phyloP scores from a whole-genome alignment of 108 stramenopile species.

The Discostella pseudostelligera region DNA sequence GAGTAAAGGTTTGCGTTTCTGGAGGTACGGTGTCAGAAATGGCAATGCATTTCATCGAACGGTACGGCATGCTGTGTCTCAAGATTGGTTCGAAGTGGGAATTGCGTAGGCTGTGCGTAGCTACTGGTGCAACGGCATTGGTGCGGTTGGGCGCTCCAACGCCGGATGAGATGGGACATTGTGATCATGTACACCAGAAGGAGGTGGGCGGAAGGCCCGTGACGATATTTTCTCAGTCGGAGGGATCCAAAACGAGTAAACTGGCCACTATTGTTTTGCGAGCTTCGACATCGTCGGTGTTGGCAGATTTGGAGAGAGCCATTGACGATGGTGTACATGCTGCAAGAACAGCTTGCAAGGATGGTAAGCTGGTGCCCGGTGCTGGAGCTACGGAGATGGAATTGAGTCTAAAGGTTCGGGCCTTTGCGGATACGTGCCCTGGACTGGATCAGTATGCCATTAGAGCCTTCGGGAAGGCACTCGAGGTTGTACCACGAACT shows the following conservation, averaged over 20 bases:
- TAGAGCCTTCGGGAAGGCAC: slow-evolving; percentile 94
- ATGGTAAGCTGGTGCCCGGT: slow-evolving; percentile 91
- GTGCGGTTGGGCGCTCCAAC: slow-evolving; percentile 95
- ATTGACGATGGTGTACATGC: slow-evolving; percentile 96
- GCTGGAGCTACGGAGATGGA: slow-evolving; percentile 96
- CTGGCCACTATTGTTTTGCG: slow-evolving; percentile 94
- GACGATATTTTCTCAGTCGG: slow-evolving; percentile 84
- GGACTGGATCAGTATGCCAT: slow-evolving; percentile 99
- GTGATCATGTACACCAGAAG: slow-evolving; percentile 68
- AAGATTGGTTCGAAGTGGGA: slow-evolving; percentile 97
- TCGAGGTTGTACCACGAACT: slow-evolving; percentile 94
- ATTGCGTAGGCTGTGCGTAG: slow-evolving; percentile 92
- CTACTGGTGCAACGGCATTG: slow-evolving; percentile 93
- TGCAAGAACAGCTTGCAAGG: slow-evolving; percentile 84
- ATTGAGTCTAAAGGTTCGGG: slow-evolving; percentile 73
- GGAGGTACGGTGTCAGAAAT: slow-evolving; percentile 93
- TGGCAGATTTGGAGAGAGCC: slow-evolving; percentile 96
- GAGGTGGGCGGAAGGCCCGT: slow-evolving; percentile 93
- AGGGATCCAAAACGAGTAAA: slow-evolving; percentile 67
- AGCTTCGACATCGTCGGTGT: slow-evolving; percentile 87
- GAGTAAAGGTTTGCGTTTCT: slow-evolving; percentile 88
- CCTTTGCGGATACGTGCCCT: slow-evolving; percentile 85
- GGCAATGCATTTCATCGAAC: slow-evolving; percentile 96
- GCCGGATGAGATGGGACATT: slow-evolving; percentile 95
- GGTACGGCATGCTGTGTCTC: slow-evolving; percentile 90